Evolutionary conservation across 2,329 filamentous ascomycete genomes (phyloP).

Genomic region (Neopestalotiopsis rosae): DNA sequence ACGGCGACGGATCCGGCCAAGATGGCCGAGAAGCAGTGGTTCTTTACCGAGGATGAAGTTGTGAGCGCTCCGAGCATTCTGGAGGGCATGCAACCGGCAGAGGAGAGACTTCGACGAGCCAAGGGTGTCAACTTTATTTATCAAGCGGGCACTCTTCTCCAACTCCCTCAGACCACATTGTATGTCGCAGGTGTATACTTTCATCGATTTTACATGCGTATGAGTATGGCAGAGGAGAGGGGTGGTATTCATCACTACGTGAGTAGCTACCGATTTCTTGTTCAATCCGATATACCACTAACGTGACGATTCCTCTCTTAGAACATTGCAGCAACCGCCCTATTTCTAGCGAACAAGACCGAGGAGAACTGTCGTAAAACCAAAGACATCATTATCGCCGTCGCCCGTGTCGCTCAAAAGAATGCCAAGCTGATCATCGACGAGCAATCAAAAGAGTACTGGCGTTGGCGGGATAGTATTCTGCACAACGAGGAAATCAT

Average conservation of each 20-base stretch:
- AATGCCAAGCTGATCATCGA: conserved; percentile 89
- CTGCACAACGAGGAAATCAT: conserved; percentile 91
- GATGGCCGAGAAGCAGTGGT: conserved; percentile 72
- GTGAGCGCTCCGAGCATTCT: conserved; percentile 81
- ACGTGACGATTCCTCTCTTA: conserved; percentile 35
- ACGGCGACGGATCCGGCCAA: conserved; percentile 32
- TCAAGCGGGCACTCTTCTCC: conserved; percentile 90
- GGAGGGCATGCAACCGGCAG: conserved; percentile 76
- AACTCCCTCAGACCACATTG: conserved; percentile 88
- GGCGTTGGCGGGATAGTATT: conserved; percentile 96
- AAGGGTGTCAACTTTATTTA: conserved; percentile 98
- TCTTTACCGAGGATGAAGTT: conserved; percentile 85
- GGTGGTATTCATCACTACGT: conserved; percentile 90
- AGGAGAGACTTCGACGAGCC: conserved; percentile 80
- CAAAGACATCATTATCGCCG: conserved; percentile 90
- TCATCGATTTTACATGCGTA: conserved; percentile 94
- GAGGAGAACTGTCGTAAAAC: conserved; percentile 97
- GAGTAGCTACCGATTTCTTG: conserved; percentile 39
- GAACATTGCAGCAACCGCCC: conserved; percentile 85
- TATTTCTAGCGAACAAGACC: conserved; percentile 96
- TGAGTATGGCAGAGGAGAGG: conserved; percentile 77
- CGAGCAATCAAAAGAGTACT: conserved; percentile 97
- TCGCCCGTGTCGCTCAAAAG: conserved; percentile 94
- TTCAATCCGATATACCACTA: not conserved
- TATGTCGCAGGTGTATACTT: conserved; percentile 94